phyloP scores from a whole-genome alignment of 108 stramenopile genomes.

The Poteriospumella lacustris region DNA sequence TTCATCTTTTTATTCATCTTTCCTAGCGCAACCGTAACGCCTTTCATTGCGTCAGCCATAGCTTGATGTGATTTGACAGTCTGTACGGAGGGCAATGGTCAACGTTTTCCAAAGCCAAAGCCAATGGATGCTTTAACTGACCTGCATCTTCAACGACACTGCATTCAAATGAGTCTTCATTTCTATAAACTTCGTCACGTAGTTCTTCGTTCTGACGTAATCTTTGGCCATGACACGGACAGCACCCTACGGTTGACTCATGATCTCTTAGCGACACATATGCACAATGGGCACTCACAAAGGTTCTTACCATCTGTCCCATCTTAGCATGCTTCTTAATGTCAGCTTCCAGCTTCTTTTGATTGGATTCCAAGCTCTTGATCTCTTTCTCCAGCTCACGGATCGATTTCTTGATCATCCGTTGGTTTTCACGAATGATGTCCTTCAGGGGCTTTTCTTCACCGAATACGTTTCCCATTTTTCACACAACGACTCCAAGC shows the following conservation, averaged over 20 bases:
- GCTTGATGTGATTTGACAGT: slow-evolving; percentile 88
- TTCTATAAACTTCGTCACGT: slow-evolving; percentile 87
- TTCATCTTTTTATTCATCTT: slow-evolving; percentile 85
- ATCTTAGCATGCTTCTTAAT: slow-evolving; percentile 89
- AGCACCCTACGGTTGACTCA: slow-evolving; percentile 21
- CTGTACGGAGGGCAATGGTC: slow-evolving; percentile 29
- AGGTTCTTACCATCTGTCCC: slow-evolving; percentile 68
- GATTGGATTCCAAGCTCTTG: slow-evolving; percentile 72
- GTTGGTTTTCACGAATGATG: slow-evolving; percentile 91
- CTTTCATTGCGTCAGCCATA: slow-evolving; percentile 85
- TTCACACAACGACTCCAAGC: background rate
- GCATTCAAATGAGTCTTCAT: slow-evolving; percentile 89
- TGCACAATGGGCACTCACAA: background rate
- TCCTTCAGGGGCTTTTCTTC: slow-evolving; percentile 93
- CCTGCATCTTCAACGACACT: slow-evolving; percentile 76
- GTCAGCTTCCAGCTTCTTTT: slow-evolving; percentile 82
- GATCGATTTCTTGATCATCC: slow-evolving; percentile 83
- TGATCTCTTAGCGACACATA: background rate
- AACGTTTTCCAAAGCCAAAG: background rate
- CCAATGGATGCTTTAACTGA: slow-evolving; percentile 14
- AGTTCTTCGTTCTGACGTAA: slow-evolving; percentile 37
- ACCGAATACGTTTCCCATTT: slow-evolving; percentile 51
- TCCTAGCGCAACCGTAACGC: slow-evolving; percentile 77
- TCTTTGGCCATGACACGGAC: slow-evolving; percentile 42
- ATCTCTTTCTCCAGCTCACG: slow-evolving; percentile 91